phyloP scores from a whole-genome alignment of 345 rosid species.

The Linum tenue region DNA sequence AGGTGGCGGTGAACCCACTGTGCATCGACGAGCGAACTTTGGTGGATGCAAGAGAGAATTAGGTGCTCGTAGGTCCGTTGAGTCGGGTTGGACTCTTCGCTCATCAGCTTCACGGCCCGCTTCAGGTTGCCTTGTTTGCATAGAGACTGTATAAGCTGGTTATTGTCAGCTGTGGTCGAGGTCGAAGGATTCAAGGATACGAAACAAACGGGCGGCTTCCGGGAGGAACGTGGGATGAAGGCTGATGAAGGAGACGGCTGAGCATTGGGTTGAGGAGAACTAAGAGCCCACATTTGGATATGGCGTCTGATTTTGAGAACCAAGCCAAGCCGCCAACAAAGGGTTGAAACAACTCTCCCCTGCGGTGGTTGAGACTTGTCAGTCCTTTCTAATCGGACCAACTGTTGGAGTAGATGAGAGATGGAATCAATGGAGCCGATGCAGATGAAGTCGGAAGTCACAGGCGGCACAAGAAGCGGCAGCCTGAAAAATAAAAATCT shows the following conservation, averaged over 20 bases:
- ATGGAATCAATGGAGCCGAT: too few relatives aligned
- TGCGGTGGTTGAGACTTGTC: too few relatives aligned
- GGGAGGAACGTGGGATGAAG: constrained; percentile 24
- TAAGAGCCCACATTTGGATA: constrained; percentile 47
- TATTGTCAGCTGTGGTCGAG: constrained; percentile 28
- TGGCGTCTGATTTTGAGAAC: too few relatives aligned
- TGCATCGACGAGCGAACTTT: constrained; percentile 51
- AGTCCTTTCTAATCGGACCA: too few relatives aligned
- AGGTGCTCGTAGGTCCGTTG: constrained; percentile 83
- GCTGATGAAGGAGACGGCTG: constrained; percentile 16
- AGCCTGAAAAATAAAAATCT: too few relatives aligned
- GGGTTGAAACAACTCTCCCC: too few relatives aligned
- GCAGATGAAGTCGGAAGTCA: too few relatives aligned
- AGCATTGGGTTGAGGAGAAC: constrained; percentile 30
- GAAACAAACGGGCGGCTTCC: constrained; percentile 24
- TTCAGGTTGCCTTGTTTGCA: constrained; percentile 66
- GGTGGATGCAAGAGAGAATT: constrained; percentile 52
- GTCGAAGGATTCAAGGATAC: constrained; percentile 28
- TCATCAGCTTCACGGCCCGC: constrained; percentile 61
- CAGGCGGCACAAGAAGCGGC: too few relatives aligned
- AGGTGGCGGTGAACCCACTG: constrained; percentile 54
- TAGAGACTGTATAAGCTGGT: constrained; percentile 47
- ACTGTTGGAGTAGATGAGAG: too few relatives aligned
- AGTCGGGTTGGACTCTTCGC: constrained; percentile 47
- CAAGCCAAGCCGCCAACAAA: too few relatives aligned